Evolutionary conservation across 768 basidiomycete species (phyloP), one percentile per base, ranked within the genome.

Genomic region (Cyclocybe aegerita): DNA sequence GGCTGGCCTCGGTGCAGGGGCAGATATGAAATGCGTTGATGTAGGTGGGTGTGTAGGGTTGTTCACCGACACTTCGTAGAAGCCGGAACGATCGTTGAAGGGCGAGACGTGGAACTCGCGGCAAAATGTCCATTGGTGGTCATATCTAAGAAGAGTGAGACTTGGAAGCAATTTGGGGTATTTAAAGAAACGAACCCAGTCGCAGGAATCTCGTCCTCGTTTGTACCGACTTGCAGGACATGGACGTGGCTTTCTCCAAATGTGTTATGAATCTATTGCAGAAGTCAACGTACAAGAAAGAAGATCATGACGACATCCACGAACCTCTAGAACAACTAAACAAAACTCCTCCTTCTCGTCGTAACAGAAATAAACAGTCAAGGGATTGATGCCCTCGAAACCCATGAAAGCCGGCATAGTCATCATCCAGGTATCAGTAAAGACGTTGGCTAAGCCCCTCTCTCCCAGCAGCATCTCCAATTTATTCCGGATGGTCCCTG

Each of bases 31-130:
- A 11, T n/a, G 43, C 5, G 16, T 29, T 4, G 46, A 54, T n/a
- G 42, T 64, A 2, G 71, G 71, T 7, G 75, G 53, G 43, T 70
- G 67, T 38, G 67, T 64, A 4, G 86, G 85, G 9, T 69, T 60
- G 50, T 70, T 69, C 15, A 89, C 59, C 39, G 82, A 75, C 11
- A 86, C 71, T 3, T 69, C 77, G 67, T 88, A 89, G 61, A 72
- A 84, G 0, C 86, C 86, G 16, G 76, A 71, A 3, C 86, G 76
- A 57, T 86, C 83, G 61, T 88, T 89, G 73, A 88, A 88, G 0
- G 88, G 85, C 0, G 86, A 89, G 40, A 89, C 86, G 56, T 89
- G 86, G 61, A 89, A 90, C 53, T 79, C 74, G 17, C 86, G 81
- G 14, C 70, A 72, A 47, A 89, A 80, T 0, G 79, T 82, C 83